A percentile compares a stretch with the other conserved stretches of the same genome.
Conservation (phyloP, 805 yeast genomes). For the Candida yuanshanica region DNA sequence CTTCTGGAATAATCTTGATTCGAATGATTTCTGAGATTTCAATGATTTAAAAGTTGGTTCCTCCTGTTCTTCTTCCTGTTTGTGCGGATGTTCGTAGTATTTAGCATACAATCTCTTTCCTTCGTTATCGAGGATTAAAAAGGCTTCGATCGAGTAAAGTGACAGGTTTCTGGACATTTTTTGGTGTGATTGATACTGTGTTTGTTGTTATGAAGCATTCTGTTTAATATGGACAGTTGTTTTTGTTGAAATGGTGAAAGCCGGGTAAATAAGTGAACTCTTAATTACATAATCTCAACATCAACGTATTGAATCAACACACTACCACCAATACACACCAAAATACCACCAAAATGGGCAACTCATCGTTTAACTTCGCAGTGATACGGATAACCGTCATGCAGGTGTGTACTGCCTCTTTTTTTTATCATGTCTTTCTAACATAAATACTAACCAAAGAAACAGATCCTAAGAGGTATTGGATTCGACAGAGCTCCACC, state of each 20-base stretch:
- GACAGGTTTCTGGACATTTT: slow-evolving; percentile 47
- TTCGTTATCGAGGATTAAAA: slow-evolving; percentile 72
- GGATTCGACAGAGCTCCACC: slow-evolving; percentile 83
- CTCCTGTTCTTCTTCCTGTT: slow-evolving; percentile 19
- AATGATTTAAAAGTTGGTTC: slow-evolving; percentile 27
- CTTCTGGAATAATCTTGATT: slow-evolving; percentile 62
- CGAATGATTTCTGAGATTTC: slow-evolving; percentile 73
- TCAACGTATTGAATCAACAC: neutral
- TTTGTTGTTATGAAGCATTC: neutral
- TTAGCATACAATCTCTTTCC: slow-evolving; percentile 81
- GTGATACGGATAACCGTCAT: slow-evolving; percentile 44
- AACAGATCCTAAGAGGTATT: slow-evolving; percentile 59
- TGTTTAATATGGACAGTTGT: neutral
- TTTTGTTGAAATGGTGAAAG: neutral
- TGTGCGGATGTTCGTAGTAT: slow-evolving; percentile 68
- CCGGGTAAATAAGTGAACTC: too few species aligned
- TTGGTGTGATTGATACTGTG: neutral
- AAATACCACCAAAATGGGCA: slow-evolving; percentile 10
- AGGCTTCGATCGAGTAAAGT: slow-evolving; percentile 76
- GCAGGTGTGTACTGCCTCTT: slow-evolving; percentile 28
- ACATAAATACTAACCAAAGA: neutral
- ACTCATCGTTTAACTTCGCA: slow-evolving; percentile 39
- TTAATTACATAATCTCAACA: too few species aligned
- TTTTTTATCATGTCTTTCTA: neutral
- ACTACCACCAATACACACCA: neutral